Evolutionary conservation across 257 asterid genomes (phyloP), one percentile per base, ranked within the genome.

Genomic region (Nicotiana obtusifolia): DNA sequence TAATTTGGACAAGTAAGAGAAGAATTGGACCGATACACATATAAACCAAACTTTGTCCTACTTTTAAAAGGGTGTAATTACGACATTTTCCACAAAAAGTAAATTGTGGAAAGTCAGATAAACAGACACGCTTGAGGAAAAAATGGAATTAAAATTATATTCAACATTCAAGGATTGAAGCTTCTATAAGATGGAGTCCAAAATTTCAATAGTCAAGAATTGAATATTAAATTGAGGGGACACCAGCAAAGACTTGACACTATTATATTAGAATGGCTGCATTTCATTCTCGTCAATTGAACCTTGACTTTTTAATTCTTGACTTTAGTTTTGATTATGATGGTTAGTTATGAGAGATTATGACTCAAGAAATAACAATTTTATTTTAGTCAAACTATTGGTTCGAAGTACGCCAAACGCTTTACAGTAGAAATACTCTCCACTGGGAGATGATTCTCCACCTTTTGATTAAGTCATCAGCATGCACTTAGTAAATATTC

Each of bases 151-250:
- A 15, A 77, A 3, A 28, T 20, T 60, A 7, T 26, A 60, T 60
- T 78, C 82, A 78, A 78, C 82, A 60, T 60, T 78, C 73, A 60
- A 78, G 41, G 67, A 6, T 73, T 78, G 82, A 78, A 78, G 19
- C 59, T 64, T 78, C 82, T 15, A 60, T 78, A 26, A 17, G 14
- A 78, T 60, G 62, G 62, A 47, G 37, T 71, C 41, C 37, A 3
- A 47, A 47, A 22, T 47, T 49, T 73, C 62, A 17, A 0, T 73
- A 49, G 79, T 73, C 79, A 73, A 73, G 30, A 24, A 57, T 14
- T 47, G 79, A 73, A 73, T 47, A 71, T 47, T 73, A 24, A 47
- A 49, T 49, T 47, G 41, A 20, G 26, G 0, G 79, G 16, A 47
- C 79, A 73, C 79, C 16, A 73, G 26, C 62, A 73, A 73, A 24